Conservation (phyloP, 352 stramenopile species). For the Aphanomyces invadans region DNA sequence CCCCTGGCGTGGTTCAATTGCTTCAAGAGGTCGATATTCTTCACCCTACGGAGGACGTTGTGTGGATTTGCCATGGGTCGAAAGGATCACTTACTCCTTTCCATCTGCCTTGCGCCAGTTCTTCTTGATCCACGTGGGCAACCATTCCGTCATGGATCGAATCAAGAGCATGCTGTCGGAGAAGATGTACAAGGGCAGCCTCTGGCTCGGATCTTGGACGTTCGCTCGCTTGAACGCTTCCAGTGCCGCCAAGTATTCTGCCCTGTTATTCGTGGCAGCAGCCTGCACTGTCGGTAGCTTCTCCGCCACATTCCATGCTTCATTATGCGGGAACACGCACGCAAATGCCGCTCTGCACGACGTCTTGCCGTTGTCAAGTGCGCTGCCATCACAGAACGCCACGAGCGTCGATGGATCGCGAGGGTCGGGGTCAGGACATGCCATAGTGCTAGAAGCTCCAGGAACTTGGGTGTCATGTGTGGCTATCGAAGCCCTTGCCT, state of each 20-base stretch:
- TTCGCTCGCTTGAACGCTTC: slow-evolving; percentile 63
- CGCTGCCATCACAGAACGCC: slow-evolving; percentile 73
- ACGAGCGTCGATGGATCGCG: slow-evolving; percentile 45
- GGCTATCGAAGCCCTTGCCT: not conserved
- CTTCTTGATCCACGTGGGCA: slow-evolving; percentile 30
- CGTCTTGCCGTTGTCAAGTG: slow-evolving; percentile 47
- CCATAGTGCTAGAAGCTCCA: not conserved
- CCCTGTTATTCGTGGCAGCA: slow-evolving; percentile 43
- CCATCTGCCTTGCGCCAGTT: slow-evolving; percentile 57
- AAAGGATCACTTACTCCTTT: slow-evolving; percentile 14
- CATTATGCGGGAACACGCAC: slow-evolving; percentile 63
- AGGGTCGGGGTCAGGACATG: slow-evolving; percentile 37
- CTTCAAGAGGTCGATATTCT: slow-evolving; percentile 65
- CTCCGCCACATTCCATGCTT: slow-evolving; percentile 52
- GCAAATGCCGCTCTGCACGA: slow-evolving; percentile 42
- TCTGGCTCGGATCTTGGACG: slow-evolving; percentile 33
- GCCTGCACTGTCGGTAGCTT: slow-evolving; percentile 35
- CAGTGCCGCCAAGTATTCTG: slow-evolving; percentile 49
- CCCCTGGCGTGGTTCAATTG: slow-evolving; percentile 39
- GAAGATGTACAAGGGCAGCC: slow-evolving; percentile 54
- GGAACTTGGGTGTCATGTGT: not conserved
- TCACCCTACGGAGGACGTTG: slow-evolving; percentile 25
- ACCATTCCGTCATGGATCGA: slow-evolving; percentile 71
- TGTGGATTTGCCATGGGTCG: too few species aligned
- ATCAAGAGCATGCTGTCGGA: slow-evolving; percentile 75